These are phyloP conservation scores for Leptodermis oblonga DNA, from an alignment of 257 asterid genomes.

Conservation along the genomic window DNA sequence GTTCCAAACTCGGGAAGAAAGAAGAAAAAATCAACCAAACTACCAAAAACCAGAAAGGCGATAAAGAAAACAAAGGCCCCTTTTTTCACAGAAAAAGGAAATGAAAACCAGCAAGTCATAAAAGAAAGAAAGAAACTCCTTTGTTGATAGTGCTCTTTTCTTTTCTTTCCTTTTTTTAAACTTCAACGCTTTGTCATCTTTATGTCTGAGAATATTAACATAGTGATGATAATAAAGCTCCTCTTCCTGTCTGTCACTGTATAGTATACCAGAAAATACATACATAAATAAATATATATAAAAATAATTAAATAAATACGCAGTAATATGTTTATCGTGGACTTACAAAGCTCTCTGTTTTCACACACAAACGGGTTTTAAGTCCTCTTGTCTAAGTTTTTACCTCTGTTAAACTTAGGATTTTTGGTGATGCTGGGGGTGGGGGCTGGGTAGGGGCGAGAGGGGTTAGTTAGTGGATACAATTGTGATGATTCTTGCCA, in stretches of 20 bases:
- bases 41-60: neutral
- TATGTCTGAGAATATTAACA: no score
- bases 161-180: no score
- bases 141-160: no score
- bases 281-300: no score
- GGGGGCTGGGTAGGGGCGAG: neutral
- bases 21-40: neutral
- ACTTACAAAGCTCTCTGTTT: neutral
- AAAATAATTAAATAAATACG: neutral
- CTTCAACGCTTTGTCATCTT: no score
- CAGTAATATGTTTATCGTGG: neutral
- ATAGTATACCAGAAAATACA: neutral
- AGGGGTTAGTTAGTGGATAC: constrained; percentile 13
- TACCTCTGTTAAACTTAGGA: neutral
- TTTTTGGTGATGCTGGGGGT: neutral
- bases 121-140: no score
- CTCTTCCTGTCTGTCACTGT: constrained; percentile 1
- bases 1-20: neutral
- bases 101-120: neutral
- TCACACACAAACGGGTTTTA: neutral
- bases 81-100: constrained; percentile 1
- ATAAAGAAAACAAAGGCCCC: constrained; percentile 6
- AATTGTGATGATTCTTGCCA: constrained; percentile 35
- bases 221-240: no score
- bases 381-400: neutral